A percentile compares a stretch with the other conserved stretches of the same genome.
phyloP scores from a whole-genome alignment of 495 filamentous ascomycete genomes.

The Cairneyella variabilis region DNA sequence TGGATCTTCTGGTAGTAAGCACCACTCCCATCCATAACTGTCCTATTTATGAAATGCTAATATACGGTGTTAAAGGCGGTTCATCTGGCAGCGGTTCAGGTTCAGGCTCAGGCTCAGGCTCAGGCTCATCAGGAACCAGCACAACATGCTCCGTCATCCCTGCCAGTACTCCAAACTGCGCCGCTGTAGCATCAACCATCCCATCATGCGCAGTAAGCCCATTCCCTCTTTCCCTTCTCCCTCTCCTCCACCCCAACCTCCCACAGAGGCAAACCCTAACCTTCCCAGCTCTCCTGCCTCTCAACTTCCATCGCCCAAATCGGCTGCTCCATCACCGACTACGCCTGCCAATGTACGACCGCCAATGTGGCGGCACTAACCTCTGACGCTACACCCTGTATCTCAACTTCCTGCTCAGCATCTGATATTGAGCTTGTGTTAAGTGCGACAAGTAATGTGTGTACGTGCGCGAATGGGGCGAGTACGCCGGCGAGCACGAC shows the following conservation, averaged over 20 bases:
- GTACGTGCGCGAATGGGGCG: constrained; percentile 1
- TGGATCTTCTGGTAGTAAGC: no score
- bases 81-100: no score
- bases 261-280: not conserved
- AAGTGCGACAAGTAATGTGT: constrained; percentile 2
- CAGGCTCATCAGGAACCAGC: not conserved
- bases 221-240: not conserved
- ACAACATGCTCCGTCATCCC: not conserved
- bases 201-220: constrained; percentile 1
- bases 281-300: no score
- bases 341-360: constrained; percentile 12
- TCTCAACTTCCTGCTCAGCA: not conserved
- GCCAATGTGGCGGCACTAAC: constrained; percentile 3
- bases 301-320: not conserved
- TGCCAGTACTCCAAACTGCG: constrained; percentile 3
- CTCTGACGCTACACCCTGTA: constrained; percentile 4
- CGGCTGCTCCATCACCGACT: constrained; percentile 8
- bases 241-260: not conserved
- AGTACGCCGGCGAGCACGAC: not conserved
- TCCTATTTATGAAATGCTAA: no score
- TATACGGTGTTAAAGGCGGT: no score
- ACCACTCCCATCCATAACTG: no score
- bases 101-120: no score
- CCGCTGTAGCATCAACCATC: not conserved
- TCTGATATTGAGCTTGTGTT: constrained; percentile 3